These are phyloP conservation scores for Solanum appendiculatum DNA, from an alignment of 257 asterid species.

Conservation along the genomic window DNA sequence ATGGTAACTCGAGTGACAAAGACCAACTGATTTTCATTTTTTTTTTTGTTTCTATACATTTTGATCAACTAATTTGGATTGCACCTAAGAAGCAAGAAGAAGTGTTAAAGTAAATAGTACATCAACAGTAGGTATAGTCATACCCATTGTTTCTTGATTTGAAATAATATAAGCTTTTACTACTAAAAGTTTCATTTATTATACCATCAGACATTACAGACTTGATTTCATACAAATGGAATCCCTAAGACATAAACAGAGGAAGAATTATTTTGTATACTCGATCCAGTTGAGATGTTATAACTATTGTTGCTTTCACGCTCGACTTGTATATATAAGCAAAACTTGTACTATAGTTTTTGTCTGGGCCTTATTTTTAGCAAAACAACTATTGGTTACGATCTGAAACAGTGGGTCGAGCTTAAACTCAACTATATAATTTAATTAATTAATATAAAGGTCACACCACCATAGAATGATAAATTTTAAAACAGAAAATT, in stretches of 20 bases:
- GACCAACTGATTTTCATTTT: background rate
- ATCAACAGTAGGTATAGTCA: background rate
- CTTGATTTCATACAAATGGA: background rate
- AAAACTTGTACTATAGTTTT: too few relatives aligned
- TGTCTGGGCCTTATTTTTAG: background rate
- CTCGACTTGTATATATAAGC: background rate
- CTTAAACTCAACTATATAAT: background rate
- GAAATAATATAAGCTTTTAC: background rate
- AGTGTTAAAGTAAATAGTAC: background rate
- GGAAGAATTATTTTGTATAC: background rate
- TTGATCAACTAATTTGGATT: background rate
- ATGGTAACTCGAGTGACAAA: background rate
- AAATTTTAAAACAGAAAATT: too few relatives aligned
- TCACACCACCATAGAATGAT: too few relatives aligned
- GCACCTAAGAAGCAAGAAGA: background rate
- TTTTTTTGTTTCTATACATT: background rate
- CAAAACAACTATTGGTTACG: background rate
- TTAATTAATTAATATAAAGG: too few relatives aligned
- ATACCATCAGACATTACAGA: background rate
- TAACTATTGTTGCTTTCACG: background rate
- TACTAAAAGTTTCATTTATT: background rate
- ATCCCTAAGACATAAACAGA: background rate
- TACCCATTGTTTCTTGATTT: background rate
- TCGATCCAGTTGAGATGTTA: background rate
- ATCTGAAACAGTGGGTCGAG: background rate